These are phyloP conservation scores for Brasilioporus rufonigricans DNA, from an alignment of 768 basidiomycete species.

Conservation along the genomic window DNA sequence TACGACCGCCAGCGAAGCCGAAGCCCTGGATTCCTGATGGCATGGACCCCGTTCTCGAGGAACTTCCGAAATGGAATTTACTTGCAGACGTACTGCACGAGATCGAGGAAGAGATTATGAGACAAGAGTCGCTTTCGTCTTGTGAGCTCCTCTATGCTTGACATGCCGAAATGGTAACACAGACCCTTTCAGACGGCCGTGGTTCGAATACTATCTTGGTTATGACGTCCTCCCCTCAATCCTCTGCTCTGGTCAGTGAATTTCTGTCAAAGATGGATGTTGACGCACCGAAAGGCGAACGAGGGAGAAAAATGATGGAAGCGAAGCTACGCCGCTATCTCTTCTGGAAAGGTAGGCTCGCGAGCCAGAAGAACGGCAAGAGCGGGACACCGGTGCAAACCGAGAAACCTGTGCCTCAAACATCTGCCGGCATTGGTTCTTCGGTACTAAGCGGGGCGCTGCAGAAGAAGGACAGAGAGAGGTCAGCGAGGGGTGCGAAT, in stretches of 20 bases:
- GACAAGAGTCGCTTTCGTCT: constrained; percentile 45
- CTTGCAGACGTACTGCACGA: constrained; percentile 85
- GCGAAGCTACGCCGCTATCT: constrained; percentile 69
- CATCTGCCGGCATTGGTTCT: constrained; percentile 9
- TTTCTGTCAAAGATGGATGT: constrained; percentile 69
- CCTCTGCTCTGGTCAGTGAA: constrained; percentile 71
- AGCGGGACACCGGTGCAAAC: not conserved
- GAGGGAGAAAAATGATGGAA: constrained; percentile 79
- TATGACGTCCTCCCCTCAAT: constrained; percentile 82
- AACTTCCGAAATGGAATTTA: constrained; percentile 91
- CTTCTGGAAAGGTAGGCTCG: constrained; percentile 69
- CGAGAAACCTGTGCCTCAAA: constrained; percentile 13
- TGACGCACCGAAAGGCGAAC: constrained; percentile 53
- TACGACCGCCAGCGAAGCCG: constrained; percentile 3
- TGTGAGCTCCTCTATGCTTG: constrained; percentile 17
- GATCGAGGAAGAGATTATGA: constrained; percentile 81
- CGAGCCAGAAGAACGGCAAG: constrained; percentile 24
- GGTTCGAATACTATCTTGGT: constrained; percentile 79
- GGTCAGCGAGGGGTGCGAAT: constrained; percentile 55
- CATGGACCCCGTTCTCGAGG: constrained; percentile 86
- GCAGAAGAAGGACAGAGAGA: constrained; percentile 71
- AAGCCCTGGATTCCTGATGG: constrained; percentile 67
- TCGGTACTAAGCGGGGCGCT: constrained; percentile 64
- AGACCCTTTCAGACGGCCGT: constrained; percentile 30
- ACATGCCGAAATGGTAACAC: too few relatives aligned